phyloP scores from a whole-genome alignment of 2,329 filamentous ascomycete genomes.

The Rhinocladiella similis region DNA sequence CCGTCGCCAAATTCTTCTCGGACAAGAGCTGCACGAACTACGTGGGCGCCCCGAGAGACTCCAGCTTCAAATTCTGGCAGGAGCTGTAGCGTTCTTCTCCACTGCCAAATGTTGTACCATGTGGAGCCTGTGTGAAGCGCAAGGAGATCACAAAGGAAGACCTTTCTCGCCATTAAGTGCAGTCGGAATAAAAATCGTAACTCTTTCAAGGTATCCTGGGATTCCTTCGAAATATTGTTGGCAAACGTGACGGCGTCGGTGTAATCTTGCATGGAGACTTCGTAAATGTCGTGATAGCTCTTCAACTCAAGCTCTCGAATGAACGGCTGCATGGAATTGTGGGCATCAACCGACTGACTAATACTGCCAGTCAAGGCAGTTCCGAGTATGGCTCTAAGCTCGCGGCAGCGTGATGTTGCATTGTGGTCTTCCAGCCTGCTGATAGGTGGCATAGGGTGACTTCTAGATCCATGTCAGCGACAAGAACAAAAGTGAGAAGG shows the following conservation, averaged over 20 bases:
- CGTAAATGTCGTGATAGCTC: constrained; percentile 89
- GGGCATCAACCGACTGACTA: constrained; percentile 69
- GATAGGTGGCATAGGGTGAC: constrained; percentile 86
- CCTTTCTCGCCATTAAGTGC: constrained; percentile 76
- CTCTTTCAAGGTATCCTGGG: constrained; percentile 73
- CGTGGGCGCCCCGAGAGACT: constrained; percentile 10
- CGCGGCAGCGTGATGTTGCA: constrained; percentile 74
- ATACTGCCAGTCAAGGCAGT: constrained; percentile 70
- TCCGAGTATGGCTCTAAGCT: constrained; percentile 74
- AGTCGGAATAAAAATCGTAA: constrained; percentile 80
- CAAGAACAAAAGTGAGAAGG: constrained; percentile 48
- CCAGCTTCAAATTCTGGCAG: constrained; percentile 68
- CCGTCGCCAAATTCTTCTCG: constrained; percentile 22
- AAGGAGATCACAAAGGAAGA: constrained; percentile 84
- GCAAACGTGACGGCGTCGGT: constrained; percentile 68
- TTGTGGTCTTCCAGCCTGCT: constrained; percentile 83
- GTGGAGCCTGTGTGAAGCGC: constrained; percentile 73
- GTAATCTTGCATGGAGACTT: constrained; percentile 72
- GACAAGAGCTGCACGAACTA: constrained; percentile 14
- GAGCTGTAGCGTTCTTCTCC: constrained; percentile 69
- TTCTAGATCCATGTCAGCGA: constrained; percentile 53
- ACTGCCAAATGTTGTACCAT: constrained; percentile 26
- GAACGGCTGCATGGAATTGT: constrained; percentile 67
- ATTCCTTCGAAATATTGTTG: constrained; percentile 68
- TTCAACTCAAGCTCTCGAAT: constrained; percentile 80